A percentile compares a stretch with the other conserved stretches of the same genome.
Evolutionary conservation across 176 grass and related monocot species (phyloP).

Genomic region (Olyra latifolia): DNA sequence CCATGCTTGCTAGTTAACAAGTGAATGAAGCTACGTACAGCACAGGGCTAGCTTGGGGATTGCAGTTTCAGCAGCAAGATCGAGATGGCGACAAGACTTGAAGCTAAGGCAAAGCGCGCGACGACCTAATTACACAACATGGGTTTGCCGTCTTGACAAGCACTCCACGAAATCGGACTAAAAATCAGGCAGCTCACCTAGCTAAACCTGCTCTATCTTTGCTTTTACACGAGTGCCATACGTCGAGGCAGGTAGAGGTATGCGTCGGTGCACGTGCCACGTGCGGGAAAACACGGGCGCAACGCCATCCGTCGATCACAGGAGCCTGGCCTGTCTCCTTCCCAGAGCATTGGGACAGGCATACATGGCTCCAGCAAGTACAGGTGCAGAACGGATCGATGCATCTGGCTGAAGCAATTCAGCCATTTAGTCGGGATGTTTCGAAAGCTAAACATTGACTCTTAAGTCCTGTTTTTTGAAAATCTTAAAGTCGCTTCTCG

Average conservation of each 20-base stretch:
- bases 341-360: neutral
- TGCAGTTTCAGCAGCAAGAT: neutral
- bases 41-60: neutral
- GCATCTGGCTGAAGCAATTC: too few relatives aligned
- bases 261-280: neutral
- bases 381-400: too few relatives aligned
- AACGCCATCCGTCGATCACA: neutral
- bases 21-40: neutral
- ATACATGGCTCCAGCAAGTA: too few relatives aligned
- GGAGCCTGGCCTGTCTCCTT: neutral
- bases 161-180: neutral
- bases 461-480: too few relatives aligned
- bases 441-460: too few relatives aligned
- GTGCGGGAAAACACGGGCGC: neutral
- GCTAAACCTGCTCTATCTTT: neutral
- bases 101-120: conserved; percentile 29
- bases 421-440: too few relatives aligned
- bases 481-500: too few relatives aligned
- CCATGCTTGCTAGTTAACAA: neutral
- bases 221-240: neutral
- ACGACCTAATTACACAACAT: neutral
- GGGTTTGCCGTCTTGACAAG: neutral
- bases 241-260: neutral
- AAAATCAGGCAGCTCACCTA: neutral
- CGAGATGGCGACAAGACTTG: neutral